Evolutionary conservation across 768 basidiomycete species (phyloP).

Genomic region (Cubamyces lactineus): DNA sequence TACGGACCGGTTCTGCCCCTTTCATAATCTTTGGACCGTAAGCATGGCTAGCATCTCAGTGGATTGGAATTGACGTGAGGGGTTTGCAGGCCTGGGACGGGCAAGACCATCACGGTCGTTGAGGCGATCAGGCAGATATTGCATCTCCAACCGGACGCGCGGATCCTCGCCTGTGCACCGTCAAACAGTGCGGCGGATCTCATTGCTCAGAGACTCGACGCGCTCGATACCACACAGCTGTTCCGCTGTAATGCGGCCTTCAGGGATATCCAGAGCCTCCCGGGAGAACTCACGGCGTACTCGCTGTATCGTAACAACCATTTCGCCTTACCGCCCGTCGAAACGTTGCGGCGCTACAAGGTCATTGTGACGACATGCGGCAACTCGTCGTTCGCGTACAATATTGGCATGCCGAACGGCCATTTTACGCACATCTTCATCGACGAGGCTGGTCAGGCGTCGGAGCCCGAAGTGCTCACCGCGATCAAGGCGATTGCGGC

Average conservation of each 20-base stretch:
- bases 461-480: slow-evolving; percentile 68
- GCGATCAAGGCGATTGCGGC: slow-evolving; percentile 63
- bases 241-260: slow-evolving; percentile 64
- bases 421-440: slow-evolving; percentile 72
- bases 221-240: slow-evolving; percentile 42
- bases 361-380: slow-evolving; percentile 70
- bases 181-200: slow-evolving; percentile 71
- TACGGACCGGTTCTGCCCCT: slow-evolving; percentile 50
- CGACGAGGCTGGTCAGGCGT: slow-evolving; percentile 75
- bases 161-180: slow-evolving; percentile 66
- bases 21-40: slow-evolving; percentile 70
- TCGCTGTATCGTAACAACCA: slow-evolving; percentile 43
- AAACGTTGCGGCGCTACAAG: slow-evolving; percentile 45
- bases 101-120: slow-evolving; percentile 68
- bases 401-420: slow-evolving; percentile 59
- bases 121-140: slow-evolving; percentile 66
- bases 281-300: slow-evolving; percentile 42
- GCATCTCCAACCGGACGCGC: slow-evolving; percentile 41
- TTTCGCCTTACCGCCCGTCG: slow-evolving; percentile 45
- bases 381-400: slow-evolving; percentile 58
- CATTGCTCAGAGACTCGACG: slow-evolving; percentile 48
- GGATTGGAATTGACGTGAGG: not conserved
- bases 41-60: slow-evolving; percentile 29
- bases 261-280: slow-evolving; percentile 44
- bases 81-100: slow-evolving; percentile 48